Evolutionary conservation across 192 early-diverging fungal genomes (phyloP), one percentile per base, ranked within the genome.

Genomic region (Gigaspora rosea): DNA sequence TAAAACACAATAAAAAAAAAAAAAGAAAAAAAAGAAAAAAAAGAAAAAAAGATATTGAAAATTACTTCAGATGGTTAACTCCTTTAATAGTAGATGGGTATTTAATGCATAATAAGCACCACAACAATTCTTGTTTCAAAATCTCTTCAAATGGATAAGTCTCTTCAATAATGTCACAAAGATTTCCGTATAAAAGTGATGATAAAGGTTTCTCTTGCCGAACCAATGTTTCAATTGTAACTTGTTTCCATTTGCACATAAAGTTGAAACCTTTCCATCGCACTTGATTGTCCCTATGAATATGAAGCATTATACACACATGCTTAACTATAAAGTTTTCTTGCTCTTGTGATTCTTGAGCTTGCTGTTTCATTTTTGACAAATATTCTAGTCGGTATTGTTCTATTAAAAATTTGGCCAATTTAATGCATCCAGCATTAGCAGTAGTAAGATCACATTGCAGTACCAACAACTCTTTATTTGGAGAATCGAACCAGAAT

Each of bases 351-450:
- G 41, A 41, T 7, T 7, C 41, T 41, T 41, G 41, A 41, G 41
- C 41, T 41, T 41, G 3, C 7, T 41, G 3, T 41, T 41, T 7
- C 41, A 4, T 22, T 49, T 32, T 51, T 1, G 49, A 0, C 13
- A 69, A 59, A 69, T 77, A 77, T 69, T 77, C 76, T 68, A 15
- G 2, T 33, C 76, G 76, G 50, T 33, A 65, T 41, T 68, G 67
- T 36, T 77, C 76, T 32, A 77, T 77, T 20, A 64, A 22, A 57
- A 77, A 77, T 65, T 69, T 65, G 18, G 76, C 76, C n/a, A 77
- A 57, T 50, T 66, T 77, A n/a, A 77, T 69, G 33, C 76, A 77
- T 18, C 65, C 65, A 6, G 59, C 10, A 2, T 66, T 66, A 69
- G 47, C 52, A 8, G 65, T 77, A 12, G 76, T 48, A 12, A 69